phyloP scores from a whole-genome alignment of 805 yeast genomes.

The Teunomyces tritomae region DNA sequence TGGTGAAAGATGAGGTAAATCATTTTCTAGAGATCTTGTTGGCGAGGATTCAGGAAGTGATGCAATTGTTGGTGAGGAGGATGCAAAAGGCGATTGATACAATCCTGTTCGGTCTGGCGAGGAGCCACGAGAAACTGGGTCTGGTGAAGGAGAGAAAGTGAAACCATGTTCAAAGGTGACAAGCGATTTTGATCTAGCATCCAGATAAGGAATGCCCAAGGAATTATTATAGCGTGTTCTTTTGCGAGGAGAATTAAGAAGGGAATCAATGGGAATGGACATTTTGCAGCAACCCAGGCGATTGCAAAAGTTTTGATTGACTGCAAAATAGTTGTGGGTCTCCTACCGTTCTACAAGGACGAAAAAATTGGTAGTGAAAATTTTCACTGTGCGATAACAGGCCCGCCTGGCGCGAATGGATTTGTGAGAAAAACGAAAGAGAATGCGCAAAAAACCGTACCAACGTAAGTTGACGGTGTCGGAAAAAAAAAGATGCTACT shows the following conservation, averaged over 20 bases:
- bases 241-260: neutral
- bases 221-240: neutral
- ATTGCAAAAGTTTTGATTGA: neutral
- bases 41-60: neutral
- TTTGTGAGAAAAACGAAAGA: neutral
- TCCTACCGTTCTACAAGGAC: constrained; percentile 4
- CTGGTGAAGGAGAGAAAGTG: neutral
- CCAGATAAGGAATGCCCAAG: constrained; percentile 3
- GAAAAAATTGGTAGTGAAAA: neutral
- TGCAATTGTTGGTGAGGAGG: neutral
- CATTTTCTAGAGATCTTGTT: too few species aligned
- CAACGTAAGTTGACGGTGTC: neutral
- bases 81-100: neutral
- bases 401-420: neutral
- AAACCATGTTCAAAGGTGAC: neutral
- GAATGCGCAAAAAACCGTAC: neutral
- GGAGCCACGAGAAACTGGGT: neutral
- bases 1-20: neutral
- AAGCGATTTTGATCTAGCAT: neutral
- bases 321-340: constrained; percentile 1
- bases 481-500: neutral
- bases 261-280: neutral
- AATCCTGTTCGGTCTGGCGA: neutral
- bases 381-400: constrained; percentile 1
- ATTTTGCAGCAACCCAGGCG: constrained; percentile 1